These are phyloP conservation scores for Dictyostelium purpureum DNA, from an alignment of 78 protist species.

Conservation along the genomic window DNA sequence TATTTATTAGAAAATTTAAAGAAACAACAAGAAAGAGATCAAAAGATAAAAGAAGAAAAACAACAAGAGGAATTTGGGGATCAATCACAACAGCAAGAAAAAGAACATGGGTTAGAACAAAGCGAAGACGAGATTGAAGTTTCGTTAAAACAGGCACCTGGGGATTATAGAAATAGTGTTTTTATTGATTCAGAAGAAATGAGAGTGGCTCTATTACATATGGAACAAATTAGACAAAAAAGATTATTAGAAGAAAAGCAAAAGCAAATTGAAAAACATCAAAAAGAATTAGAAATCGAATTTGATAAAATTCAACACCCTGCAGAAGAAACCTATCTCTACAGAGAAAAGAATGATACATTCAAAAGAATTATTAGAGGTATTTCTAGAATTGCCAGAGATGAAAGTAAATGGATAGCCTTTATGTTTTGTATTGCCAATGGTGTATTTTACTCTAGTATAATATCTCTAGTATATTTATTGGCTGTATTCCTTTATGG, in stretches of 20 bases:
- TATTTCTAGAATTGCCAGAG: conserved; percentile 34
- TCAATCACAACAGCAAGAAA: neutral
- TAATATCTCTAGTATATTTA: conserved; percentile 22
- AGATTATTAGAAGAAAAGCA: conserved; percentile 4
- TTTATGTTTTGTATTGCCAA: conserved; percentile 44
- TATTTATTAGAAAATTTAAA: neutral
- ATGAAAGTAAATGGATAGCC: conserved; percentile 65
- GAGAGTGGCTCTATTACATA: neutral
- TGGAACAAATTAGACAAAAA: conserved; percentile 18
- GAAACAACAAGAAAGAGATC: neutral
- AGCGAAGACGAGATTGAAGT: conserved; percentile 3
- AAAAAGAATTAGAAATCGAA: neutral
- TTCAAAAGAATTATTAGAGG: conserved; percentile 43
- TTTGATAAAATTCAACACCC: neutral
- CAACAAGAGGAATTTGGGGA: neutral
- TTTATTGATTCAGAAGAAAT: conserved; percentile 44
- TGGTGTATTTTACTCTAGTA: conserved; percentile 31
- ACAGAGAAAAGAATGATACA: neutral
- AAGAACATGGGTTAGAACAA: neutral
- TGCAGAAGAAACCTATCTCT: neutral
- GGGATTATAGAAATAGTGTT: conserved; percentile 23
- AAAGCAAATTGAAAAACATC: neutral
- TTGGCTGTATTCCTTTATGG: conserved; percentile 42
- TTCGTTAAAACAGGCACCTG: neutral
- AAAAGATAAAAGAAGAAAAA: neutral